Evolutionary conservation across 1,139 yeast species (phyloP).

Genomic region (Taphrina betulina): DNA sequence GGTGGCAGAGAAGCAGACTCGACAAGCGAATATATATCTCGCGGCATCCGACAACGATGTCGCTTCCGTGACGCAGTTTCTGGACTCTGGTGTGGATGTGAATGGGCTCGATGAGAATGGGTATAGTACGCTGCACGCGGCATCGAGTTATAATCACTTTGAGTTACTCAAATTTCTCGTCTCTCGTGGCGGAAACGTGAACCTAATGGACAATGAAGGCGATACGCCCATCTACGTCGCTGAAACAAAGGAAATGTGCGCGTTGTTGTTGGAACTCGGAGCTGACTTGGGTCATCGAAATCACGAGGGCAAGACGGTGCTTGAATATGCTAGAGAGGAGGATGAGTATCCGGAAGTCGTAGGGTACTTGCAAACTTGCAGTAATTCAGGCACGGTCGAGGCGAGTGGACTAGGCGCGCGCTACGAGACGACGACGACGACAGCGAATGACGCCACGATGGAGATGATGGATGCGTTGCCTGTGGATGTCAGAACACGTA

Average conservation of each 20-base stretch:
- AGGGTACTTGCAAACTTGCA: constrained; percentile 15
- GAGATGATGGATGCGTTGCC: constrained; percentile 16
- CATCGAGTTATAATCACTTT: constrained; percentile 50
- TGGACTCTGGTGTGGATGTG: constrained; percentile 31
- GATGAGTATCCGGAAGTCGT: constrained; percentile 34
- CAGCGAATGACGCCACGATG: background rate
- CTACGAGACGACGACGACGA: background rate
- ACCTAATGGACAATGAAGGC: constrained; percentile 81
- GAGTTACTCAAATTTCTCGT: constrained; percentile 64
- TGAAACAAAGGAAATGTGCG: constrained; percentile 68
- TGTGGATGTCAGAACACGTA: constrained; percentile 10
- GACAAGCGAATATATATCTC: constrained; percentile 28
- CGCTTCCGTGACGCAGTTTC: constrained; percentile 23
- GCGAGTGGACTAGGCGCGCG: constrained; percentile 6
- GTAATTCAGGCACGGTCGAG: background rate
- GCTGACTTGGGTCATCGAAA: constrained; percentile 32
- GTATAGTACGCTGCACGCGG: constrained; percentile 34
- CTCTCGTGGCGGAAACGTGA: constrained; percentile 69
- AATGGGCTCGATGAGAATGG: constrained; percentile 30
- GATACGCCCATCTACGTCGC: constrained; percentile 94
- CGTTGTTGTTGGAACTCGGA: constrained; percentile 54
- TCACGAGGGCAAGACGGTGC: constrained; percentile 27
- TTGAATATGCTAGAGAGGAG: constrained; percentile 22
- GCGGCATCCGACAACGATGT: constrained; percentile 33
- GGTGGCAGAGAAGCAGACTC: constrained; percentile 6